A percentile compares a stretch with the other conserved stretches of the same genome.
Conservation (phyloP, 2,329 filamentous ascomycete genomes). For the Pseudogymnoascus sp. region DNA sequence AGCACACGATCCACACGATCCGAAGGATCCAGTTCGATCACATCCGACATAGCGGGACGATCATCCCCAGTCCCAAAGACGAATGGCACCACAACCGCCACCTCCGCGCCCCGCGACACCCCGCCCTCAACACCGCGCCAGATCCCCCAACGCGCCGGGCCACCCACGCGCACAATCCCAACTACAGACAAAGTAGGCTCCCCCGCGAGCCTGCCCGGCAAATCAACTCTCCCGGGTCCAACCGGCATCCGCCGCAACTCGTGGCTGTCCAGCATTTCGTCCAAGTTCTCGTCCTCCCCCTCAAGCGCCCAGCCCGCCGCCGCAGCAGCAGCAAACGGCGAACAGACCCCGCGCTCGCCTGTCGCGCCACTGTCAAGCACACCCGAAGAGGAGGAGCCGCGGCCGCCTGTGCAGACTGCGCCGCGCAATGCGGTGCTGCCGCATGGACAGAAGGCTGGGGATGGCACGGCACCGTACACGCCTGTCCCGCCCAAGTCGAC, state of each 20-base stretch:
- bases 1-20: conserved; percentile 5
- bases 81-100: conserved; percentile 12
- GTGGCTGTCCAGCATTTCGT: conserved; percentile 90
- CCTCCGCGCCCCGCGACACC: conserved; percentile 10
- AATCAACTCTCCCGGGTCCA: background rate
- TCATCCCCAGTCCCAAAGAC: background rate
- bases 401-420: conserved; percentile 40
- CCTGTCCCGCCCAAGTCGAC: conserved; percentile 64
- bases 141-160: conserved; percentile 20
- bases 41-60: background rate
- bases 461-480: conserved; percentile 59
- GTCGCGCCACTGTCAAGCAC: background rate
- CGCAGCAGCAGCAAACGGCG: conserved; percentile 21
- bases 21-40: background rate
- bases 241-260: conserved; percentile 51
- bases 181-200: background rate
- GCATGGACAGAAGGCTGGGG: conserved; percentile 42
- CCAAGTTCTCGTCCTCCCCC: conserved; percentile 69
- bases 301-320: conserved; percentile 22
- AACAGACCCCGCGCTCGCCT: conserved; percentile 22
- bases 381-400: conserved; percentile 20
- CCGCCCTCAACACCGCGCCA: conserved; percentile 16
- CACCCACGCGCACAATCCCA: conserved; percentile 16
- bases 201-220: background rate
- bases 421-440: conserved; percentile 53